Conservation (phyloP, 306 rosid genomes). For the Pyrus pyrifolia region DNA sequence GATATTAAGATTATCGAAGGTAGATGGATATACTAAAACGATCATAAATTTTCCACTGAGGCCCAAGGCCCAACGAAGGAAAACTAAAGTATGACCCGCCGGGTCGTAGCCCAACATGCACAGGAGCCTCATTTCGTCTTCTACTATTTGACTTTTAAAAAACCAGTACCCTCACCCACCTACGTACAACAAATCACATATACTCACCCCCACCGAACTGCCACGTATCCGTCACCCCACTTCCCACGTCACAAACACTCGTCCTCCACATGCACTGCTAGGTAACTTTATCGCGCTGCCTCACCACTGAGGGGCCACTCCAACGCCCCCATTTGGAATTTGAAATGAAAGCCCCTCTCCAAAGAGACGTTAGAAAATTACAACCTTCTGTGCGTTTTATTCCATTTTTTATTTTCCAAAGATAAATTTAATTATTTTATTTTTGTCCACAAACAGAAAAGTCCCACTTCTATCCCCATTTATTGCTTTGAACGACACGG, state of each 20-base stretch:
- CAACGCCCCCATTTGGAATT: slow-evolving; percentile 44
- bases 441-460: not conserved
- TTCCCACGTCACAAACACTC: not conserved
- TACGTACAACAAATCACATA: not conserved
- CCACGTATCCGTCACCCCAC: not conserved
- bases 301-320: not conserved
- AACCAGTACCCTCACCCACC: not conserved
- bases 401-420: slow-evolving; percentile 26
- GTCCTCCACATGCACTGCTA: not conserved
- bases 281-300: slow-evolving; percentile 29
- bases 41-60: not conserved
- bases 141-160: not conserved
- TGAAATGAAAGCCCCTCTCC: slow-evolving; percentile 54
- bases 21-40: no score
- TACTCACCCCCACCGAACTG: not conserved
- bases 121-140: not conserved
- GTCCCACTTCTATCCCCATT: slow-evolving; percentile 19
- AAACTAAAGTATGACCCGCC: not conserved
- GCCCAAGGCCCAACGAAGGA: not conserved
- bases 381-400: not conserved
- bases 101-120: not conserved
- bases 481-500: slow-evolving; percentile 12
- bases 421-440: not conserved
- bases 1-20: no score
- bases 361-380: slow-evolving; percentile 68